Conservation (phyloP, 371 early-diverging fungal genomes). For the Syncephalastrum monosporum region DNA sequence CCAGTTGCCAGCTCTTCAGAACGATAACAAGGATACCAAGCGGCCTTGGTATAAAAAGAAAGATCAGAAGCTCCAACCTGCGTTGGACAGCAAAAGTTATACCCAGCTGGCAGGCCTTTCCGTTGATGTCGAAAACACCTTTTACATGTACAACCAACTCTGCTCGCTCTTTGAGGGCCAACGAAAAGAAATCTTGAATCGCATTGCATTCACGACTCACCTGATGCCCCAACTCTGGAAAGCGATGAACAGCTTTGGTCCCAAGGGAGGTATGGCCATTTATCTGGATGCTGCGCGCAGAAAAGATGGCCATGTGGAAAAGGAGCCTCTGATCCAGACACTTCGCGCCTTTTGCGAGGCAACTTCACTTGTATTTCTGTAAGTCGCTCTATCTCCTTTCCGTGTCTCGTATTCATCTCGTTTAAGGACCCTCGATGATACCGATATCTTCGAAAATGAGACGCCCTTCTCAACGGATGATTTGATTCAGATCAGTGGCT, state of each 20-base stretch:
- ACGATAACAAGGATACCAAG: neutral
- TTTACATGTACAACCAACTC: conserved; percentile 51
- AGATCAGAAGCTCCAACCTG: neutral
- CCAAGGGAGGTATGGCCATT: conserved; percentile 53
- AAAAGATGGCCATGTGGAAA: conserved; percentile 39
- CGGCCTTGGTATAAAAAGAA: conserved; percentile 5
- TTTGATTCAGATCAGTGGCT: conserved; percentile 53
- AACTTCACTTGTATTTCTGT: conserved; percentile 57
- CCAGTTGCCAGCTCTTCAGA: conserved; percentile 3
- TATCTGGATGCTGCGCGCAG: conserved; percentile 55
- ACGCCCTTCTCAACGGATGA: conserved; percentile 56
- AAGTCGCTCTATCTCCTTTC: conserved; percentile 16
- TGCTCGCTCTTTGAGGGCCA: conserved; percentile 44
- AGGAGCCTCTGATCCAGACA: conserved; percentile 60
- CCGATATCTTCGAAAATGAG: conserved; percentile 72
- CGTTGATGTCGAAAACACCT: conserved; percentile 53
- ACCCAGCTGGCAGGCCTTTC: conserved; percentile 26
- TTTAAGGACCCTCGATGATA: conserved; percentile 73
- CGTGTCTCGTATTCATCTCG: conserved; percentile 1
- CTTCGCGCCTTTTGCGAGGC: conserved; percentile 64
- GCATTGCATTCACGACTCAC: conserved; percentile 56
- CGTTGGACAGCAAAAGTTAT: conserved; percentile 9
- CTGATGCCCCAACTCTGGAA: conserved; percentile 65
- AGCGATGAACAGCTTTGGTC: conserved; percentile 60
- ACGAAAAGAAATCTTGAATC: conserved; percentile 52